Conservation (phyloP, 164 flowering plant species). For the Hamamelis virginiana region DNA sequence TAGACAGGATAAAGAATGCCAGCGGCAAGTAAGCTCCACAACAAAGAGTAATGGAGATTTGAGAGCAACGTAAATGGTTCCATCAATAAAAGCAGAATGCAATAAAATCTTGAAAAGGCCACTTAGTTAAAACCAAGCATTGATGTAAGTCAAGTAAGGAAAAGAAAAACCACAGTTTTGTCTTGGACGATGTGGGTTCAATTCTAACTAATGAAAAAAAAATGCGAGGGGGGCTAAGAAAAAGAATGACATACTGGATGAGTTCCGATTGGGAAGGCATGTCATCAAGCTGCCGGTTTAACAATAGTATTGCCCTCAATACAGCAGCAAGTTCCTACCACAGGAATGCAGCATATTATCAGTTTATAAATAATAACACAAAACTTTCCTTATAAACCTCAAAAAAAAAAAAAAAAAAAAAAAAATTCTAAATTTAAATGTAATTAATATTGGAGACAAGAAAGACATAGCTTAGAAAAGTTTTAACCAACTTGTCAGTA, state of each 20-base stretch:
- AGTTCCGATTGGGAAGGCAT: conserved; percentile 71
- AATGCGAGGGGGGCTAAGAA: too few relatives aligned
- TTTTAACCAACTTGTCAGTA: background rate
- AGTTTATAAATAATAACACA: background rate
- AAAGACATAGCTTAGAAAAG: background rate
- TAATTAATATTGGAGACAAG: background rate
- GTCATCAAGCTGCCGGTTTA: conserved; percentile 64
- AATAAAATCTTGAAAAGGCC: too few relatives aligned
- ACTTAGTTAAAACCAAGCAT: too few relatives aligned
- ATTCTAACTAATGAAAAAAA: background rate
- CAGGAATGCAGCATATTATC: conserved; percentile 1
- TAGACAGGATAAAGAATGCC: too few relatives aligned
- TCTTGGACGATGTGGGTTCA: too few relatives aligned
- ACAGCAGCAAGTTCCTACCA: conserved; percentile 61
- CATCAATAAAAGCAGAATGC: too few relatives aligned
- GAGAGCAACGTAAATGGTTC: too few relatives aligned
- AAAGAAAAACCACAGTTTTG: too few relatives aligned
- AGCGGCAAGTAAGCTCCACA: too few relatives aligned
- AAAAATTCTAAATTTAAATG: too few relatives aligned
- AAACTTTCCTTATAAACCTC: background rate
- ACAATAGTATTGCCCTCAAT: conserved; percentile 43
- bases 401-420: background rate
- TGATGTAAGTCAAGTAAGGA: too few relatives aligned
- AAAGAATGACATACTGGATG: conserved; percentile 57
- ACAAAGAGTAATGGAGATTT: too few relatives aligned